Base-by-base conservation (phyloP, 2,329 filamentous ascomycete genomes). In the Tolypocladium ophioglossoides region DNA sequence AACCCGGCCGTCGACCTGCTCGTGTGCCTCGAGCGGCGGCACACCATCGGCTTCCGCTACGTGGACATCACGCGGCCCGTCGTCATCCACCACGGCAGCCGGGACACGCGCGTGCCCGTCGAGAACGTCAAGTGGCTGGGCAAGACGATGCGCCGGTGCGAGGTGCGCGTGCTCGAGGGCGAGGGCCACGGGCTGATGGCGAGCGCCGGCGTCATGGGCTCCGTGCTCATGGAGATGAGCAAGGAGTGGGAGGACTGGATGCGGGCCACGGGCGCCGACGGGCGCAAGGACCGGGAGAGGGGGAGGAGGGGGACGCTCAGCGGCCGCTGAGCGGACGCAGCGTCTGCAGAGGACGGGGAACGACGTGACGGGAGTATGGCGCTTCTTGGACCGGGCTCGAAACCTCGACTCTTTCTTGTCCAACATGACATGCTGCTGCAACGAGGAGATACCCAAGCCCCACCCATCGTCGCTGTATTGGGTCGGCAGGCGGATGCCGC, bases 161-260 rank as follows among this genome's bases (percentile, higher is more conserved):
- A 97, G 68, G 89, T 99, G 16, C 78, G 92, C 6, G 84, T 97
- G 6, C 77, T 99, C 3, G 88, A 95, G 61, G 90, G 89, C 7
- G 92, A 99, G 69, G 90, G 91, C 3, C 94, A 99, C 66, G 92
- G 94, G 0, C 74, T 99, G 27, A 99, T 99, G 94, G 94, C 94
- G 1, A 95, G 87, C 61, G 91, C 94, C 0, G 77, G 78, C 16
- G 92, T 97, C 47, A 99, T 99, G 94, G 89, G 90, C 46, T 84
- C 86, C 22, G 87, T 97, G n/a, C 74, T 99, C 38, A 92, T 90
- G 70, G 94, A 99, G 72, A 95, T 99, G 64, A 87, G 89, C 52
- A 85, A 85, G 61, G 94, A 97, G 68, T 97, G 92, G 92, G 87
- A 91, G 60, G 89, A 92, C 63, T 92, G 88, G 88, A 84, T 82